Evolutionary conservation across 1,139 yeast species (phyloP), one percentile per base, ranked within the genome.

Genomic region (Kluyveromyces sp.): DNA sequence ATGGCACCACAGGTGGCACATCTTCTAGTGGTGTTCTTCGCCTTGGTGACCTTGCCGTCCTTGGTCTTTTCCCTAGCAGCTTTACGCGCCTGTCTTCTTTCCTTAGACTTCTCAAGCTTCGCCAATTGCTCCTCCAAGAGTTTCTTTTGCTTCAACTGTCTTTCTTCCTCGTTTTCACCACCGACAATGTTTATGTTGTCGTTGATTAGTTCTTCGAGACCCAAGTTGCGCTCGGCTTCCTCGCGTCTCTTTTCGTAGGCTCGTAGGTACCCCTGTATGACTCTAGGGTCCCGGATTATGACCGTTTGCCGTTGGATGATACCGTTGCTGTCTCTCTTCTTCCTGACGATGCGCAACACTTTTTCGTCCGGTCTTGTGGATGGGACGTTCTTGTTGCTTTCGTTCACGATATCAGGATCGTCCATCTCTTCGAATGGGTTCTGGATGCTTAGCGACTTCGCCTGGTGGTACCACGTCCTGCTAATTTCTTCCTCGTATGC

Each of bases 1-100:
- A 85, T 76, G 3, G 92, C 95, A 29, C 97, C 97, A 73, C 97
- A 92, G 2, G 95, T 84, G 4, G 95, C 89, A 69, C 97, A 92
- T 59, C 88, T 77, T 61, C 97, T 73, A 5, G 86, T 82, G 1
- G 86, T 86, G 47, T 89, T 80, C 61, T 86, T 87, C n/a, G 53
- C 50, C 37, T 57, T 58, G 2, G 54, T 36, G 15, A 50, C 53
- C 45, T 54, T 55, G 28, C 56, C 55, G 26, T 53, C 60, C 27
- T 49, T 49, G 26, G 48, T 45, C 51, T 49, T 56, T 41, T 47
- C 54, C 59, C 82, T 83, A 15, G 88, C 86, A 43, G 78, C 77
- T 60, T 77, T 78, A 43, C 81, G 72, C 4, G 79, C 80, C 50
- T 72, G 69, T 48, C 83, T 73, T 45, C 83, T 71, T 54, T 81